A percentile compares a stretch with the other conserved stretches of the same genome.
phyloP scores from a whole-genome alignment of 2,329 filamentous ascomycete genomes.

The Pseudogymnoascus sp. region DNA sequence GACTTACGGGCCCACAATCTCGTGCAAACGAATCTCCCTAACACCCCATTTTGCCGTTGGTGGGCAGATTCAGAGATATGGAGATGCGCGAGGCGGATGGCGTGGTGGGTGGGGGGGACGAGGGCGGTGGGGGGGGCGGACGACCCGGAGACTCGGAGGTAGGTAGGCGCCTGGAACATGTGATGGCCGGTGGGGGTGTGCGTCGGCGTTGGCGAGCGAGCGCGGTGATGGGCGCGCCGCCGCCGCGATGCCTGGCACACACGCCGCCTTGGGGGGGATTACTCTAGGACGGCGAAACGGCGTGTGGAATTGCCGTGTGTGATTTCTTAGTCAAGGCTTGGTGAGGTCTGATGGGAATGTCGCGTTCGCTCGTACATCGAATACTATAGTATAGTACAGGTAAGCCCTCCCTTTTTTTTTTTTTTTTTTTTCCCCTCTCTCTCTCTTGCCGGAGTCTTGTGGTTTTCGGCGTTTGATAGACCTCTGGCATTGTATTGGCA shows the following conservation, averaged over 20 bases:
- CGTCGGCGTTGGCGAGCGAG: too few relatives aligned
- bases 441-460: too few relatives aligned
- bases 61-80: not conserved
- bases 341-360: not conserved
- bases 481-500: not conserved
- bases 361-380: too few relatives aligned
- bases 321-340: not conserved
- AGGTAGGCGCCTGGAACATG: conserved; percentile 1
- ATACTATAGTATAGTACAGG: too few relatives aligned
- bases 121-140: not conserved
- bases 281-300: not conserved
- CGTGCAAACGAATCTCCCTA: too few relatives aligned
- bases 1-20: too few relatives aligned
- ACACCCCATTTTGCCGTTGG: too few relatives aligned
- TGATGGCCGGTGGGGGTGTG: not conserved
- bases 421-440: too few relatives aligned
- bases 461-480: not conserved
- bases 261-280: not conserved
- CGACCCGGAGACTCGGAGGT: not conserved
- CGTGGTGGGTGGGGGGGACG: not conserved
- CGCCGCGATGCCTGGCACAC: not conserved
- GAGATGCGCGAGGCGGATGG: not conserved
- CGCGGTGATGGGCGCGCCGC: too few relatives aligned
- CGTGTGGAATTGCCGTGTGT: not conserved
- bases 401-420: too few relatives aligned